phyloP scores from a whole-genome alignment of 495 filamentous ascomycete genomes.

The Hypoxylon rickii region DNA sequence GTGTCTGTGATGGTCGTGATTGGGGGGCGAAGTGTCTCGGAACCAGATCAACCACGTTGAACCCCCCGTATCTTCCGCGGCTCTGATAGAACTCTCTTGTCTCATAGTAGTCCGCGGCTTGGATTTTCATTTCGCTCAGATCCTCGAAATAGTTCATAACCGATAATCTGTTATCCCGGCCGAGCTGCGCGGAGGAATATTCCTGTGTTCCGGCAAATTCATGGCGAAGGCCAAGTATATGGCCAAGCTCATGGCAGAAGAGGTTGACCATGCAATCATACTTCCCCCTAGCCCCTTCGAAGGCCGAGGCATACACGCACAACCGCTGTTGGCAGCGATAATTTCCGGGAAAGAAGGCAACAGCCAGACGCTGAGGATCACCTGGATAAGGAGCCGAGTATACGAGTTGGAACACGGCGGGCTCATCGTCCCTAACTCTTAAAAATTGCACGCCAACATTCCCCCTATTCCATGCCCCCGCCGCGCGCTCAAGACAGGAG shows the following conservation, averaged over 20 bases:
- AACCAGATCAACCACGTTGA: no score
- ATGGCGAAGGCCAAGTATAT: conserved; percentile 3
- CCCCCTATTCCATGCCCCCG: background rate
- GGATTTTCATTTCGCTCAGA: no score
- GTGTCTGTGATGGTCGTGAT: no score
- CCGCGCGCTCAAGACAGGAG: background rate
- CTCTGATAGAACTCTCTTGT: no score
- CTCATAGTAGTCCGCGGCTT: no score
- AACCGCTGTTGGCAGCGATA: background rate
- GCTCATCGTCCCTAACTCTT: background rate
- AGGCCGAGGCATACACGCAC: background rate
- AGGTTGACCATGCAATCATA: background rate
- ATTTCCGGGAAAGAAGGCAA: background rate
- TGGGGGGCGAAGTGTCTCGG: no score
- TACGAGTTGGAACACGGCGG: conserved; percentile 6
- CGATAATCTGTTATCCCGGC: background rate
- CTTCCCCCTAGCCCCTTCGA: background rate
- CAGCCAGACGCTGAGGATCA: background rate
- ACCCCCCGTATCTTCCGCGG: no score
- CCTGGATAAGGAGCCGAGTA: background rate
- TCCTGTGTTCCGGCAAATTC: background rate
- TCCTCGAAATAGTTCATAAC: conserved; percentile 1
- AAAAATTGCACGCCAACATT: background rate
- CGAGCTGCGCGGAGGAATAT: background rate
- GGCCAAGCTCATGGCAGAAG: conserved; percentile 5